Base-by-base conservation (phyloP, 371 early-diverging fungal species). In the Batkoa obscura region DNA sequence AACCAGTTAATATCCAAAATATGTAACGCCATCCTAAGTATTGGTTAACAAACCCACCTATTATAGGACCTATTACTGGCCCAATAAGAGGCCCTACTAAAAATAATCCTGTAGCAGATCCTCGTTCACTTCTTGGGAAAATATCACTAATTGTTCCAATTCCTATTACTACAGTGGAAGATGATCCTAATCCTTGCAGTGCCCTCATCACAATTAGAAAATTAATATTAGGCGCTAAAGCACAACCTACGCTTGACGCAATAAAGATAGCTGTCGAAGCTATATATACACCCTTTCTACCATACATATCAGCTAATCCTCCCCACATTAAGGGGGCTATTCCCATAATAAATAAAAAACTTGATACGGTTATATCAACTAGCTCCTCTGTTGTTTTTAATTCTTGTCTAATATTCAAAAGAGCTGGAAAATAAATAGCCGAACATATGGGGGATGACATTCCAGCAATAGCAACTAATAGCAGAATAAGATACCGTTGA, bases 291-390 rank as follows among this genome's bases (percentile, higher is more conserved):
- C 71, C 62, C 35, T 78, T 72, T n/a, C 88, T 72, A 2, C 81
- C 79, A 54, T 72, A 68, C 3, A 64, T 58, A 59, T 87, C 88
- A 0, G 86, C 79, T 9, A 81, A 58, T 17, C 78, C 69, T 10
- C 80, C 84, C 79, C 79, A 83, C 30, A 80, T 53, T n/a, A 87
- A 46, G 10, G 79, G 78, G 33, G 72, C 68, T 45, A 78, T 70
- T 15, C 75, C 79, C 72, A 75, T 70, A 41, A 69, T 65, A 23
- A 76, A 61, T 30, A 76, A 64, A 48, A 76, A 78, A 8, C 74
- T 57, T 2, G 75, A 72, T 9, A 75, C 72, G 2, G 76, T 75
- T 38, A 75, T 61, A 54, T 74, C 75, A 45, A 76, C 72, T n/a
- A 68, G 64, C 6, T 70, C 72, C 17, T 65, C 34, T 1, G 75